Evolutionary conservation across 495 filamentous ascomycete species (phyloP), one percentile per base, ranked within the genome.

Genomic region (Jackrogersella multiformis): DNA sequence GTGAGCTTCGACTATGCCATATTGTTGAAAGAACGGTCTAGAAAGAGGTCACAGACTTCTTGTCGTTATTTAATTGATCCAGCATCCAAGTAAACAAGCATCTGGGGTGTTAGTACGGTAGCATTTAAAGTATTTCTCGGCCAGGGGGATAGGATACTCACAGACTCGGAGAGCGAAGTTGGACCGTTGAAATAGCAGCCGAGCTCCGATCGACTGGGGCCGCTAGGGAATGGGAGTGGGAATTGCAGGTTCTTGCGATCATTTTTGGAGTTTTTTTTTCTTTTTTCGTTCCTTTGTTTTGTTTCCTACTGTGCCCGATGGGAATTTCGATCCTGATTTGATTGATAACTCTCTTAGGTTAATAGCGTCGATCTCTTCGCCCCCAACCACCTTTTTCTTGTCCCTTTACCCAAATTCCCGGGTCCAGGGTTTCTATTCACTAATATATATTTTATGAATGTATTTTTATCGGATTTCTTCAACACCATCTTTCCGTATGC

Each of bases 91-190:
- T n/a, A n/a, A n/a, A n/a, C n/a, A n/a, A n/a, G n/a, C n/a, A n/a
- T n/a, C 55, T 15, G 30, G 28, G 56, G 28, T n/a, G 39, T 21
- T 68, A 39, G 54, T 57, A 59, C 16, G 32, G 66, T 69, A 65
- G 30, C 30, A 53, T 53, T 38, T 15, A n/a, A n/a, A n/a, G n/a
- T n/a, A n/a, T 64, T 42, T 42, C 42, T 64, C 54, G 66, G 61
- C 20, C 13, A 56, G 23, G 42, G 24, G 24, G 56, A 8, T 38
- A 18, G 3, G 24, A 15, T 24, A 8, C 20, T 65, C 66, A 60
- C 56, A 65, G 56, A 8, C 20, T 65, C 66, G 66, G 61, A 65
- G 56, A 65, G 61, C 66, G 66, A 69, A 44, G 20, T 61, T 16
- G 56, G 44, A 44, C 56, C 44, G 56, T 52, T 30, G 58, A 48